phyloP scores from a whole-genome alignment of 116 monocot species.

The Dioscorea cayenensis region DNA sequence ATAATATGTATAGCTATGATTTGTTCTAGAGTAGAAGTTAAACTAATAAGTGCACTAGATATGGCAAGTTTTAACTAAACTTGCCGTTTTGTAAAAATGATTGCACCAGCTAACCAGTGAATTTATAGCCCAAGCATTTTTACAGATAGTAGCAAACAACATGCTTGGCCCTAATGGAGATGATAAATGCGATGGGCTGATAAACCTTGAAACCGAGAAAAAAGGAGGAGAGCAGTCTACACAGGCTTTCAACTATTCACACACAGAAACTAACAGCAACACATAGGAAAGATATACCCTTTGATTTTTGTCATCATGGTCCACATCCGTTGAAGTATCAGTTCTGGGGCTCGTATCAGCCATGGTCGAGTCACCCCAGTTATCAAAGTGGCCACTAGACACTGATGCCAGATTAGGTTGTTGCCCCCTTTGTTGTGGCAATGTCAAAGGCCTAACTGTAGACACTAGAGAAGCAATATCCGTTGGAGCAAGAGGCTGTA shows the following conservation, averaged over 20 bases:
- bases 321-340: slow-evolving; percentile 91
- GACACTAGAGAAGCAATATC: slow-evolving; percentile 21
- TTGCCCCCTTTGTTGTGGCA: slow-evolving; percentile 15
- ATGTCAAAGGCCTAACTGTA: slow-evolving; percentile 24
- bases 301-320: slow-evolving; percentile 78
- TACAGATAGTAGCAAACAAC: background rate
- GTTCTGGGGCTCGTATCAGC: slow-evolving; percentile 79
- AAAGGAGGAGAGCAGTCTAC: background rate
- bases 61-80: background rate
- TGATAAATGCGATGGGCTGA: background rate
- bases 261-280: background rate
- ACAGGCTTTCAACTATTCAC: background rate
- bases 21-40: background rate
- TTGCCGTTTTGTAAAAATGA: background rate
- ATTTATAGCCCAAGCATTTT: background rate
- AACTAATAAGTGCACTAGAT: background rate
- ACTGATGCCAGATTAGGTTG: slow-evolving; percentile 22
- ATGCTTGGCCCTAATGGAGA: no score
- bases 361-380: slow-evolving; percentile 65
- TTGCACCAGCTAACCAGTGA: no score
- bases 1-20: background rate
- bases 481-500: slow-evolving; percentile 26
- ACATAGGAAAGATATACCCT: slow-evolving; percentile 32
- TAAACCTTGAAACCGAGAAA: background rate
- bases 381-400: slow-evolving; percentile 33